phyloP scores from a whole-genome alignment of 257 asterid genomes.

The Ocimum tenuiflorum region DNA sequence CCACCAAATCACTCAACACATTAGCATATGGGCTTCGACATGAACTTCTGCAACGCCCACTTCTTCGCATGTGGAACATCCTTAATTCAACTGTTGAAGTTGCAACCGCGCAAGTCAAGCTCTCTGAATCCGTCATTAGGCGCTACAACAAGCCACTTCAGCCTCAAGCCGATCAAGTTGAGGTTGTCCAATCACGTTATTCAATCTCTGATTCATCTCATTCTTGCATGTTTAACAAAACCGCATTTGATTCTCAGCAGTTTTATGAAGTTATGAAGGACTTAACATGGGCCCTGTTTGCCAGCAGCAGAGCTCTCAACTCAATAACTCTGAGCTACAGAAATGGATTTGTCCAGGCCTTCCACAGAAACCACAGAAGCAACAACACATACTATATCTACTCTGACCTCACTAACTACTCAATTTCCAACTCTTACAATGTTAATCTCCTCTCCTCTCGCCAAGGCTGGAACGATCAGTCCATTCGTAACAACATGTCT shows the following conservation, averaged over 20 bases:
- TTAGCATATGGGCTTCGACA: slow-evolving; percentile 80
- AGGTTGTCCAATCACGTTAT: slow-evolving; percentile 44
- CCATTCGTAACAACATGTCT: slow-evolving; percentile 56
- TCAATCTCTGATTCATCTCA: not conserved
- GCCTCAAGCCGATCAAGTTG: slow-evolving; percentile 69
- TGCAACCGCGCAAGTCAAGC: slow-evolving; percentile 82
- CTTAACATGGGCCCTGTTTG: slow-evolving; percentile 82
- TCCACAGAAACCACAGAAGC: slow-evolving; percentile 73
- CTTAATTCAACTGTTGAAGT: slow-evolving; percentile 78
- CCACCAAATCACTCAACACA: slow-evolving; percentile 59
- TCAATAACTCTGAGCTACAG: slow-evolving; percentile 71
- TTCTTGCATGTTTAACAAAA: not conserved
- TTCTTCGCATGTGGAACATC: slow-evolving; percentile 85
- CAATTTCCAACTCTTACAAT: slow-evolving; percentile 43
- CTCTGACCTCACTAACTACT: slow-evolving; percentile 77
- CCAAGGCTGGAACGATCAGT: slow-evolving; percentile 80
- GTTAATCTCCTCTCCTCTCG: slow-evolving; percentile 41
- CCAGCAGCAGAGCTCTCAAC: slow-evolving; percentile 71
- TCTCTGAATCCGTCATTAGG: slow-evolving; percentile 60
- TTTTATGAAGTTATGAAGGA: slow-evolving; percentile 80
- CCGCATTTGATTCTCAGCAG: slow-evolving; percentile 37
- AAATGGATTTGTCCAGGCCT: slow-evolving; percentile 91
- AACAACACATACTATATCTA: slow-evolving; percentile 66
- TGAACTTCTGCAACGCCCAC: slow-evolving; percentile 79
- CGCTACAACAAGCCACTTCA: slow-evolving; percentile 58